Evolutionary conservation across 208 protist species (phyloP).

Genomic region (Acanthamoeba healyi): DNA sequence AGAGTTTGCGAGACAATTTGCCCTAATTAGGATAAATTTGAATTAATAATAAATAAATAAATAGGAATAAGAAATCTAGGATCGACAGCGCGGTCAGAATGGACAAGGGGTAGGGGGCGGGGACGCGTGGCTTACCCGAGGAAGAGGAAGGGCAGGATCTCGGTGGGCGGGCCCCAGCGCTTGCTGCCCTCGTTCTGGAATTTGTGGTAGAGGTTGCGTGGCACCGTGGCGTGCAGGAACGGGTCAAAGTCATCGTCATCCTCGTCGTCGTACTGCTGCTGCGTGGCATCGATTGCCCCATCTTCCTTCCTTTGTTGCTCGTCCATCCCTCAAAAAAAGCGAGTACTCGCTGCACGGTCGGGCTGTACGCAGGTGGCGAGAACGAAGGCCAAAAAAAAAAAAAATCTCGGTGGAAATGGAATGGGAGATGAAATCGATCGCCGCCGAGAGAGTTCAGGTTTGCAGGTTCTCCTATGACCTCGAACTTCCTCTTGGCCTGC

Average conservation of each 20-base stretch:
- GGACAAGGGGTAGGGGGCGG: background rate
- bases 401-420: background rate
- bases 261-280: background rate
- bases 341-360: background rate
- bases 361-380: too few species aligned
- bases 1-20: background rate
- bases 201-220: conserved; percentile 34
- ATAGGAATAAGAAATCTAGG: background rate
- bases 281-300: background rate
- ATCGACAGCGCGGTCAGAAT: background rate
- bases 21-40: background rate
- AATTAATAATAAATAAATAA: background rate
- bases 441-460: too few species aligned
- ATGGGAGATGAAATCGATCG: too few species aligned
- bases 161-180: conserved; percentile 18
- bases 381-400: too few species aligned
- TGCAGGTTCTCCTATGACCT: too few species aligned
- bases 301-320: conserved; percentile 8
- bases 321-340: background rate
- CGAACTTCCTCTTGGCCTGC: too few species aligned
- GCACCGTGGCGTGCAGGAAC: conserved; percentile 30
- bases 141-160: conserved; percentile 57
- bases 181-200: conserved; percentile 21
- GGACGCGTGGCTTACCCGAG: background rate
- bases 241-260: conserved; percentile 51